Evolutionary conservation across 305 asterid genomes (phyloP), one percentile per base, ranked within the genome.

Genomic region (Fraxinus xanthoxyloides): DNA sequence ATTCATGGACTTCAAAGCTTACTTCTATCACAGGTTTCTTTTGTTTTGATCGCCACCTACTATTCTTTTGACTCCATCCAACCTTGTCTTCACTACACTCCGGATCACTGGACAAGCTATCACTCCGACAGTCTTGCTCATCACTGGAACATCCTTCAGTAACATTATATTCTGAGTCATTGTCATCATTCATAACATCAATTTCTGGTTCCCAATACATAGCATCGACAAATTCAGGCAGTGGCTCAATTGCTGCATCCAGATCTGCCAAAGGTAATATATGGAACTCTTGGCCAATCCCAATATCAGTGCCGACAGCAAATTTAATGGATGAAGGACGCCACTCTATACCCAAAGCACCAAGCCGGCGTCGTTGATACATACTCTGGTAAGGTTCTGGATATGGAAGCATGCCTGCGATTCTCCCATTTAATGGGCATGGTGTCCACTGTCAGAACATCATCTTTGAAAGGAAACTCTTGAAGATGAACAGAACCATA

Each of bases 141-240:
- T 91, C 97, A 84, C 94, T 91, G 82, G 90, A 87, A 85, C 82
- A 80, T 82, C 91, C 99, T 80, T 92, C 98, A 2, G 93, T 87
- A 77, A 89, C 83, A 83, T 90, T 88, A 86, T 94, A 96, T 85
- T 96, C 99, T 1, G 98, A 96, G 87, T 96, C 99, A 81, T 94
- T 94, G 86, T 94, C 98, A 82, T 96, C 98, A 82, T 86, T 92
- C 82, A 92, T 76, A 87, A 76, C 91, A 80, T 92, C 99, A 85
- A 88, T 93, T 90, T 96, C 99, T 26, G 99, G 99, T 86, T 96
- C 99, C 98, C 96, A 96, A 82, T 81, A 90, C 90, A 94, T 87
- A 76, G 97, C 91, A 90, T 96, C 99, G 43, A 85, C 84, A 85
- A 88, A 90, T 80, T 94, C 99, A 13, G 98, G 98, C 79, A 90